A percentile compares a stretch with the other conserved stretches of the same genome.
phyloP scores from a whole-genome alignment of 1,139 yeast genomes.

The Blastobotrys indianensis region DNA sequence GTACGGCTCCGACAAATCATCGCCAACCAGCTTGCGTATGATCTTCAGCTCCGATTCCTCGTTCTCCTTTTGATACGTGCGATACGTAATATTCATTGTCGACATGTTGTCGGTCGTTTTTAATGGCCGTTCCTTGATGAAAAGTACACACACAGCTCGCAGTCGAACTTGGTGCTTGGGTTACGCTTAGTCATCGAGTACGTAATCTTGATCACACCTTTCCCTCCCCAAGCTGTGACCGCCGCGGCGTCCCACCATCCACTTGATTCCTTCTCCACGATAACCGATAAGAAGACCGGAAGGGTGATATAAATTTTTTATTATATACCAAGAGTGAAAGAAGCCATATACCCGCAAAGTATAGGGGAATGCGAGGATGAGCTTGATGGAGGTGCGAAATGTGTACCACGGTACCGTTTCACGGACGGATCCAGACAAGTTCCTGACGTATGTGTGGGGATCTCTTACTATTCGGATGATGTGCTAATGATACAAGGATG shows the following conservation, averaged over 20 bases:
- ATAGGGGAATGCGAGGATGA: neutral
- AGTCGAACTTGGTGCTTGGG: too few relatives aligned
- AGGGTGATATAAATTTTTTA: too few relatives aligned
- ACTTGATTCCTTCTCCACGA: neutral
- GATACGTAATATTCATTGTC: slow-evolving; percentile 23
- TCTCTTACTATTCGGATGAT: neutral
- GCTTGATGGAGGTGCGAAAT: slow-evolving; percentile 9
- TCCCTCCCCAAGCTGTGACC: too few relatives aligned
- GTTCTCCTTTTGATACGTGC: slow-evolving; percentile 28
- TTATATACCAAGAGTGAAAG: too few relatives aligned
- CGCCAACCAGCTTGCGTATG: slow-evolving; percentile 46
- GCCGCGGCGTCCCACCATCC: too few relatives aligned
- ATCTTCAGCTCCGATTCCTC: slow-evolving; percentile 30
- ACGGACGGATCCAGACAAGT: slow-evolving; percentile 9
- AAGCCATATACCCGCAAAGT: too few relatives aligned
- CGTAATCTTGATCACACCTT: neutral
- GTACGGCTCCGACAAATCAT: slow-evolving; percentile 66
- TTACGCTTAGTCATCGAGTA: too few relatives aligned
- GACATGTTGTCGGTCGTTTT: too few relatives aligned
- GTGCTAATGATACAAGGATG: slow-evolving; percentile 5
- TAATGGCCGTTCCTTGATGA: too few relatives aligned
- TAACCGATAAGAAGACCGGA: neutral
- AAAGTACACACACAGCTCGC: too few relatives aligned
- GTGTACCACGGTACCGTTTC: slow-evolving; percentile 10
- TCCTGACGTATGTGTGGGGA: slow-evolving; percentile 8